These are phyloP conservation scores for Coemansia sp. DNA, from an alignment of 192 early-diverging fungal genomes.

Conservation along the genomic window DNA sequence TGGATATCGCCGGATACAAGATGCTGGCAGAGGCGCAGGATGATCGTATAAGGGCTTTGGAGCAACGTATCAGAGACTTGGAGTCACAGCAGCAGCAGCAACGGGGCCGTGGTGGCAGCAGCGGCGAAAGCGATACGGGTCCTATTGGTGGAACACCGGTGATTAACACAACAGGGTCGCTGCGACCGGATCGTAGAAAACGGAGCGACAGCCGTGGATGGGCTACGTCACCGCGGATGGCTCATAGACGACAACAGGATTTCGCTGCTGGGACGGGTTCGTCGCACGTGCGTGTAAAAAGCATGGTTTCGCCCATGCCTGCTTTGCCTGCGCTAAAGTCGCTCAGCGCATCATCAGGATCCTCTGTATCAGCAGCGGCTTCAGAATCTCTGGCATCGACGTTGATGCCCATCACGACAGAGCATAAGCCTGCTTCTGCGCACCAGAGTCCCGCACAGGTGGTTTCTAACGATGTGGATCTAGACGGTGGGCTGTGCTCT, in stretches of 20 bases:
- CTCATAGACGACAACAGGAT: background rate
- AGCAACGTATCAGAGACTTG: constrained; percentile 17
- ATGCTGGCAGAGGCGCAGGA: constrained; percentile 24
- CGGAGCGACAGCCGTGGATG: constrained; percentile 36
- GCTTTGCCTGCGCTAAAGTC: background rate
- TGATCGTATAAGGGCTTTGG: constrained; percentile 27
- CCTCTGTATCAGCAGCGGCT: background rate
- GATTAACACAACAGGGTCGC: background rate
- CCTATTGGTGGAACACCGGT: background rate
- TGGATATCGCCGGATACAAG: constrained; percentile 27
- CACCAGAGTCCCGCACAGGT: background rate
- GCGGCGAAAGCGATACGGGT: constrained; percentile 8
- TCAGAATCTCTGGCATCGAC: background rate
- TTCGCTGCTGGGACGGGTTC: background rate
- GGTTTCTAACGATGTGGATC: background rate
- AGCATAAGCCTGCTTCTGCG: no score
- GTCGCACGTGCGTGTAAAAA: background rate
- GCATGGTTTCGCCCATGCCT: background rate
- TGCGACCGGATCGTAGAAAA: constrained; percentile 7
- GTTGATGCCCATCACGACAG: background rate
- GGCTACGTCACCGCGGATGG: constrained; percentile 34
- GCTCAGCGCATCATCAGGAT: background rate
- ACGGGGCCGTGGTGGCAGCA: background rate
- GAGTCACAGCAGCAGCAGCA: background rate
- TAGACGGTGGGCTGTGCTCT: background rate